Evolutionary conservation across 345 rosid genomes (phyloP), one percentile per base, ranked within the genome.

Genomic region (Adansonia digitata): DNA sequence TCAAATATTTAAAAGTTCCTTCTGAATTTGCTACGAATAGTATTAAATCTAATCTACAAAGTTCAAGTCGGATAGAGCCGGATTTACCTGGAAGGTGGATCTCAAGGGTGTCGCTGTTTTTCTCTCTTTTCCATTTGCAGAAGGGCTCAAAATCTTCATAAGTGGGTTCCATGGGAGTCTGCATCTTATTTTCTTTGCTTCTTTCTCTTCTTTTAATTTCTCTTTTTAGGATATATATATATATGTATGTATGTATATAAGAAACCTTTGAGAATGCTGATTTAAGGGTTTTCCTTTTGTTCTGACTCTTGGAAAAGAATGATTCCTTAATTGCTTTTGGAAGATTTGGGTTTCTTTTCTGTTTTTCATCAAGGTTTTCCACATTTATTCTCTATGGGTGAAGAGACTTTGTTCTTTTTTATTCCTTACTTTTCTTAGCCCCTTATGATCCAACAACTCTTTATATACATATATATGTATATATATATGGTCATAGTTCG

Each of bases 71-170:
- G n/a, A n/a, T n/a, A n/a, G n/a, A n/a, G n/a, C n/a, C n/a, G n/a
- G n/a, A n/a, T n/a, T n/a, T 63, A 63, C 69, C 69, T 3, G 29
- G 29, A 10, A 63, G 48, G 4, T 63, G 46, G 26, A 63, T 39
- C 27, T 63, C 46, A 2, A 63, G 46, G 17, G 46, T 63, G 48
- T 37, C 46, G n/a, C 1, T 0, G 1, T 63, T 63, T 37, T n/a
- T 27, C 8, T 3, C 69, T 5, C 46, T 63, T 63, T 10, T 9
- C 46, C 69, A 63, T 37, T 63, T n/a, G 26, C 46, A 37, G 0
- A 63, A 37, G 24, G 69, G 69, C 17, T 37, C 69, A 63, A 63
- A 63, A 37, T 63, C 69, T 37, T 37, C 69, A 0, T 63, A 63
- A 63, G 45, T 2, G 46, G 24, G 18, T 62, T 35, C 67, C 67